phyloP scores from a whole-genome alignment of 805 yeast species.

The Ogataea angusta region DNA sequence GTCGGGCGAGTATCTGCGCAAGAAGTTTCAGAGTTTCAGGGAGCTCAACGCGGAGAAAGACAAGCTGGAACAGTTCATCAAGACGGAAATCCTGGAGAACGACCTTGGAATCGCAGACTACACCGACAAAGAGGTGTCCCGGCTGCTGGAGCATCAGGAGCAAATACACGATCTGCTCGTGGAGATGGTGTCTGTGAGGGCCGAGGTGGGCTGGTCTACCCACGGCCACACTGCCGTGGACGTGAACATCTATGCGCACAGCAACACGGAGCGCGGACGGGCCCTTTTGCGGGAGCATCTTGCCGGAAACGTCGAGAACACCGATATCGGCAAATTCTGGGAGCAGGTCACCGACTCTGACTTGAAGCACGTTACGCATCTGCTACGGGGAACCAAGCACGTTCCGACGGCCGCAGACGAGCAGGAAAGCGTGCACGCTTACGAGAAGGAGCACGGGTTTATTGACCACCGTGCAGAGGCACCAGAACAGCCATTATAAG shows the following conservation, averaged over 20 bases:
- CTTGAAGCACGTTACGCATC: constrained; percentile 46
- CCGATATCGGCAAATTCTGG: constrained; percentile 76
- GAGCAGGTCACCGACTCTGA: constrained; percentile 48
- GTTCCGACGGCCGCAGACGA: constrained; percentile 29
- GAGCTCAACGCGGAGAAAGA: constrained; percentile 2
- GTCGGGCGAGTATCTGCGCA: constrained; percentile 69
- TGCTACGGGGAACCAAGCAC: constrained; percentile 49
- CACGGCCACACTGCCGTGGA: constrained; percentile 97
- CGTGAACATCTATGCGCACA: constrained; percentile 83
- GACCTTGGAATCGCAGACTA: constrained; percentile 66
- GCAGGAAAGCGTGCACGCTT: constrained; percentile 8
- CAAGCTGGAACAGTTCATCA: constrained; percentile 43
- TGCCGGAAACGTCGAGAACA: constrained; percentile 83
- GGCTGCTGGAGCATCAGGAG: constrained; percentile 35
- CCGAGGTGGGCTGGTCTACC: constrained; percentile 94
- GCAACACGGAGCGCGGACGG: constrained; percentile 51
- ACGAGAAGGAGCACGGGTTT: constrained; percentile 15
- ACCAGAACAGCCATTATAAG: constrained; percentile 7
- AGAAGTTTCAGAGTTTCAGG: constrained; percentile 36
- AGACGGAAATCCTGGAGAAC: constrained; percentile 50
- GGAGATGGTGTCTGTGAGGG: constrained; percentile 71
- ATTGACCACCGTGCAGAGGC: constrained; percentile 18
- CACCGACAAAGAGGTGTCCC: constrained; percentile 49
- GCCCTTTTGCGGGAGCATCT: constrained; percentile 42
- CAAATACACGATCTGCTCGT: constrained; percentile 50